These are phyloP conservation scores for Camellia granthamiana DNA, from an alignment of 148 eudicot species.

Conservation along the genomic window DNA sequence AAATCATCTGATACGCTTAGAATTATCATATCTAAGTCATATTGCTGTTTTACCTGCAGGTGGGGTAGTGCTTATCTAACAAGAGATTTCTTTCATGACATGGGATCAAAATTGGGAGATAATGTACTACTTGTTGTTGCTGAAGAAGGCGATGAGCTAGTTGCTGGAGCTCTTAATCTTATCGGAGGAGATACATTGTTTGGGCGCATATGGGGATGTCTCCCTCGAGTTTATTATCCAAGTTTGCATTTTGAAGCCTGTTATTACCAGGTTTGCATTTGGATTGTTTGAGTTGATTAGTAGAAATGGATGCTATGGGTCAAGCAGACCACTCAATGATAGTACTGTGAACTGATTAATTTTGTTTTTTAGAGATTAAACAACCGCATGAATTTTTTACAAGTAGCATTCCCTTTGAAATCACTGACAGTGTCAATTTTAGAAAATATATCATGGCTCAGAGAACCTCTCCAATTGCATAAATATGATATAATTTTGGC, in stretches of 20 bases:
- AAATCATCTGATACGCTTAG: background rate
- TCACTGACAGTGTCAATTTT: background rate
- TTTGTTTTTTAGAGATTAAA: background rate
- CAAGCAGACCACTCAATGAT: background rate
- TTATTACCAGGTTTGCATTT: slow-evolving; percentile 76
- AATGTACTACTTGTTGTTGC: slow-evolving; percentile 78
- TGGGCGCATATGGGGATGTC: slow-evolving; percentile 96
- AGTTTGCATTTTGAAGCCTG: slow-evolving; percentile 97
- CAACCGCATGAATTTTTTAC: background rate
- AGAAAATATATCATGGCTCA: background rate
- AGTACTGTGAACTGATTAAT: background rate
- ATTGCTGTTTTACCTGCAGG: slow-evolving; percentile 38
- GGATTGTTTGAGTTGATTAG: background rate
- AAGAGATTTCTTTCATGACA: slow-evolving; percentile 84
- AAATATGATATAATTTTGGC: background rate
- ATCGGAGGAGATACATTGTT: slow-evolving; percentile 90
- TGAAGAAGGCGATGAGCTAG: slow-evolving; percentile 70
- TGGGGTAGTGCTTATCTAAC: slow-evolving; percentile 98
- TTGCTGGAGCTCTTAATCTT: slow-evolving; percentile 94
- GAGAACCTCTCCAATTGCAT: background rate
- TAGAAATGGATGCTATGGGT: background rate
- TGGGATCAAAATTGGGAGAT: slow-evolving; percentile 97
- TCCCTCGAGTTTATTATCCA: slow-evolving; percentile 72
- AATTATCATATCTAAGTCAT: slow-evolving; percentile 3
- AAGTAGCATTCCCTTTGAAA: background rate